Conservation (phyloP, 495 filamentous ascomycete genomes). For the Xylaria nigripes region DNA sequence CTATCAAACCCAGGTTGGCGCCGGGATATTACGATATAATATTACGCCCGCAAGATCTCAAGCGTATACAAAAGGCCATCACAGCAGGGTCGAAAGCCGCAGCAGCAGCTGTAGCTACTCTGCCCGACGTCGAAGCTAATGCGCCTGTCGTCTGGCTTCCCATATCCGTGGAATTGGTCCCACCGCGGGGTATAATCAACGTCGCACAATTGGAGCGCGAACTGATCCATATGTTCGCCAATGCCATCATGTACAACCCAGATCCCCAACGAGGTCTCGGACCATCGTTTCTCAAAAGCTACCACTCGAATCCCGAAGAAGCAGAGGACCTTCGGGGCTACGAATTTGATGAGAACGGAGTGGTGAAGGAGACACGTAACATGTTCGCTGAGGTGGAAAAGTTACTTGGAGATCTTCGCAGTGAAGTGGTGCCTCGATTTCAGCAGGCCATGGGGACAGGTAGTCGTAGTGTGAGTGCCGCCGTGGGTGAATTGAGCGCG, state of each 20-base stretch:
- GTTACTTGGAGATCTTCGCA: slow-evolving; percentile 42
- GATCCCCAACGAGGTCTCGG: slow-evolving; percentile 62
- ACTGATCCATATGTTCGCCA: slow-evolving; percentile 94
- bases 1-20: slow-evolving; percentile 75
- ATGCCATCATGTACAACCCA: slow-evolving; percentile 95
- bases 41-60: slow-evolving; percentile 79
- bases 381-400: slow-evolving; percentile 76
- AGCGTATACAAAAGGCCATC: slow-evolving; percentile 73
- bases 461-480: slow-evolving; percentile 25
- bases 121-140: slow-evolving; percentile 37
- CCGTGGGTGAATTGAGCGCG: slow-evolving; percentile 16
- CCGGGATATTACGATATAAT: slow-evolving; percentile 85
- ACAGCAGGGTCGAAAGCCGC: slow-evolving; percentile 69
- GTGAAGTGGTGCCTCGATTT: slow-evolving; percentile 24
- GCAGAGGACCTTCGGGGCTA: slow-evolving; percentile 41
- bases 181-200: slow-evolving; percentile 88
- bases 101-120: slow-evolving; percentile 47
- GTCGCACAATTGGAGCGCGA: slow-evolving; percentile 90
- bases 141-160: slow-evolving; percentile 54
- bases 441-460: slow-evolving; percentile 17
- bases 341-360: slow-evolving; percentile 63
- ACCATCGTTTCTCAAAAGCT: slow-evolving; percentile 42
- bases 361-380: slow-evolving; percentile 71
- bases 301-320: slow-evolving; percentile 24
- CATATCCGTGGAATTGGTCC: slow-evolving; percentile 64